Base-by-base conservation (phyloP, 78 protist species). In the Anaeramoeba flamelloides region DNA sequence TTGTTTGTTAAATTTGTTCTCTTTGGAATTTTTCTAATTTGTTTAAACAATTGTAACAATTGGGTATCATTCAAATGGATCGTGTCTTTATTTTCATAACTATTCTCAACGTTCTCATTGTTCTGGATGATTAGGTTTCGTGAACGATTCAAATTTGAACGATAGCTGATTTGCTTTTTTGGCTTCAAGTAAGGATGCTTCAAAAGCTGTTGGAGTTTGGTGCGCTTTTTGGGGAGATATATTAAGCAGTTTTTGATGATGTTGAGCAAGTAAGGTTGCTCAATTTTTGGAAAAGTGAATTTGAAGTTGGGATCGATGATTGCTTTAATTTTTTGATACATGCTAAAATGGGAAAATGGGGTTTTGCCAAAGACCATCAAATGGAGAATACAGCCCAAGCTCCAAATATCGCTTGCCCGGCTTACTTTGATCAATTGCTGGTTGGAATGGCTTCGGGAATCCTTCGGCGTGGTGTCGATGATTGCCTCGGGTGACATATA, bases 401-500 rank as follows among this genome's bases (percentile, higher is more conserved):
- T 77, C 84, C 40, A 82, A 22, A 4, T 74, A 77, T 82, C 82
- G 39, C 37, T 4, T 32, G 69, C 34, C 69, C 69, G 8, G 8
- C 84, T 3, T 79, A 74, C 12, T 33, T 78, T 38, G 77, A 75
- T 33, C 77, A 30, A n/a, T 39, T 74, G 37, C 33, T 2, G 39
- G 33, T 81, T 34, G 84, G 41, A 3, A 77, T 34, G 77, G 36
- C 34, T 2, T 77, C 8, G 30, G 78, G 31, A 69, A 78, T 79
- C 33, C 40, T 4, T 41, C 26, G 83, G 40, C 2, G 36, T 2
- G 74, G 26, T 17, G 83, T 3, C 89, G 22, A n/a, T 65, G 40
- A 93, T 69, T 1, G 97, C 87, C 82, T 96, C 98, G 3, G 98
- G 98, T 0, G 94, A 87, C 82, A 96, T 95, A 86, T 96, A 96